Conservation (phyloP, 192 early-diverging fungal genomes). For the Backusella luteola region DNA sequence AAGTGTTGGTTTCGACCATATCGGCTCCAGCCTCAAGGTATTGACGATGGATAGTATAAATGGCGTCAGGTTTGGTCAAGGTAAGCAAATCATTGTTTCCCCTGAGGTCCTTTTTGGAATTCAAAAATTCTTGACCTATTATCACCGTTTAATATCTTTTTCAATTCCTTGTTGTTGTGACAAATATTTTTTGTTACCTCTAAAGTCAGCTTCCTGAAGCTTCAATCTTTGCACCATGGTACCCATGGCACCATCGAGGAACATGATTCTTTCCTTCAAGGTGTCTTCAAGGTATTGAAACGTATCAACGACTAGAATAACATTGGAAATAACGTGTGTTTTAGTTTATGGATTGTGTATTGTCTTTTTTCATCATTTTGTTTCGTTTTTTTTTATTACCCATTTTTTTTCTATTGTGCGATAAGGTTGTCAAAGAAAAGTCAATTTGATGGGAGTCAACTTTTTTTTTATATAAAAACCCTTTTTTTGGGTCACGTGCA, state of each 20-base stretch:
- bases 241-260: conserved; percentile 97
- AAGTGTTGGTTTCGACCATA: conserved; percentile 97
- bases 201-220: conserved; percentile 83
- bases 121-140: conserved; percentile 75
- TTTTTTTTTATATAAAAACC: not conserved
- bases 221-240: conserved; percentile 85
- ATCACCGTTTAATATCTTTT: not conserved
- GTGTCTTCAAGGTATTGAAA: conserved; percentile 72
- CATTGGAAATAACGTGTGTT: not conserved
- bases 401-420: not conserved
- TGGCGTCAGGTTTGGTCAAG: conserved; percentile 85
- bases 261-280: conserved; percentile 87
- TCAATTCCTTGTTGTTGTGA: not conserved
- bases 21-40: conserved; percentile 92
- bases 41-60: conserved; percentile 86
- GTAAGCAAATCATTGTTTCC: conserved; percentile 97
- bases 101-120: conserved; percentile 82
- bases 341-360: not conserved
- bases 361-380: not conserved
- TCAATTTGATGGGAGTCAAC: not conserved
- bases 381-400: not conserved
- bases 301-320: conserved; percentile 31
- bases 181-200: conserved; percentile 43
- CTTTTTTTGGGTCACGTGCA: not conserved
- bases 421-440: not conserved